Conservation (phyloP, 352 stramenopile species). For the Vaucheria bursata region DNA sequence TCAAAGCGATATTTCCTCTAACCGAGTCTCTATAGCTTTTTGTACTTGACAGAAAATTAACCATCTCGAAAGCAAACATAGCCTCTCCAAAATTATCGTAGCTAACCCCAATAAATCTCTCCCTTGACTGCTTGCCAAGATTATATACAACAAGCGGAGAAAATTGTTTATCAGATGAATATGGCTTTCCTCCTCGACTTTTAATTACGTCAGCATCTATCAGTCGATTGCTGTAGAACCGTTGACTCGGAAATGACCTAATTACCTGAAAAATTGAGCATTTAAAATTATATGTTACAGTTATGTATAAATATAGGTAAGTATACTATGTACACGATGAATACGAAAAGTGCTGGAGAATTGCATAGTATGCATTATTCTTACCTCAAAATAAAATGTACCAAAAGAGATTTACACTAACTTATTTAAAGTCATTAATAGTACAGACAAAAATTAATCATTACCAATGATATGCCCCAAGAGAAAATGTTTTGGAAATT, state of each 20-base stretch:
- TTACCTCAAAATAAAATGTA: no score
- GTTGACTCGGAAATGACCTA: constrained; percentile 27
- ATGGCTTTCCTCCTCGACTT: neutral
- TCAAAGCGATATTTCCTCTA: constrained; percentile 28
- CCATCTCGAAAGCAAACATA: constrained; percentile 9
- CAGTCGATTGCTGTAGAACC: neutral
- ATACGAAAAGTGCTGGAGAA: no score
- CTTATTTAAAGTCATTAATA: no score
- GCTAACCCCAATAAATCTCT: neutral
- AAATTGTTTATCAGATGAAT: neutral
- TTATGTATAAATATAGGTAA: no score
- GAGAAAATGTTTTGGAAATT: no score
- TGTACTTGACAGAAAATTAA: constrained; percentile 7
- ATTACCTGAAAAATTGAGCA: no score
- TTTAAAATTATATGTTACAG: no score
- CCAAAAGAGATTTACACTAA: no score
- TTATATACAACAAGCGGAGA: neutral
- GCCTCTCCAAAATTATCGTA: constrained; percentile 25
- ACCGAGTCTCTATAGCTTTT: neutral
- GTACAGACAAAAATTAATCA: no score
- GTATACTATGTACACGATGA: no score
- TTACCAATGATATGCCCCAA: no score
- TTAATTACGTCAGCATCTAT: neutral
- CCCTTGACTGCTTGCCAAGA: neutral
- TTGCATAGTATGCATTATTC: no score